Base-by-base conservation (phyloP, 208 protist species). In the Trypanosoma rangeli region DNA sequence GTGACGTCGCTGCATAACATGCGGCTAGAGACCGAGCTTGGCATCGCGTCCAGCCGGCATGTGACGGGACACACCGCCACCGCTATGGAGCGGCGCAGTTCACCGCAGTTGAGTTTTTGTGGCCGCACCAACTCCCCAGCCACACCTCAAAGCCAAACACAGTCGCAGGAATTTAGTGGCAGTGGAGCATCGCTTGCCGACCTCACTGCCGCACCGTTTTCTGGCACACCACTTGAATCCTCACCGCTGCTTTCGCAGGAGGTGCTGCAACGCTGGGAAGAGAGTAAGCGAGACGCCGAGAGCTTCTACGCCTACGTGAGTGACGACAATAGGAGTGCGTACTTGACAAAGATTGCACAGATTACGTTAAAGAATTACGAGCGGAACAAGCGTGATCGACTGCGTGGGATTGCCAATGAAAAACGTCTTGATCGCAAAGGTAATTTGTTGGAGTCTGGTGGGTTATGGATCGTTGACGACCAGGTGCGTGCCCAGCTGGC, bases 381-480 rank as follows among this genome's bases (percentile, higher is more conserved):
- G 26, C 65, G 67, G 18, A 93, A 93, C 64, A 74, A 73, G 31
- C 70, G 62, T 42, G 81, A 73, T 33, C 83, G 87, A 9, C 70
- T 86, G 2, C 77, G 69, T 49, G 87, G 84, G 31, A 89, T 93
- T 63, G 84, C 73, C 13, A 89, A 87, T 56, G 84, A 89, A 68
- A 80, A 81, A 7, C 76, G 75, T 13, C 64, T 87, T 39, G 75
- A 84, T 71, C 72, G 82, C 0, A 85, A 80, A 42, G 82, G 79
- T 49, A 90, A 90, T 44, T 57, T 90, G 5, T 53, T 87, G n/a
- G 85, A 87, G 77, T 87, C 82, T 9, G 70, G 82, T 31, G 85
- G 85, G n/a, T 67, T 90, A 49, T 90, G 85, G 85, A 78, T 90
- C 20, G 83, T 82, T 4, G 82, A 90, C 62, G 85, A 90, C 62